Base-by-base conservation (phyloP, 1,284 basidiomycete genomes). In the Tausonia pullulans region DNA sequence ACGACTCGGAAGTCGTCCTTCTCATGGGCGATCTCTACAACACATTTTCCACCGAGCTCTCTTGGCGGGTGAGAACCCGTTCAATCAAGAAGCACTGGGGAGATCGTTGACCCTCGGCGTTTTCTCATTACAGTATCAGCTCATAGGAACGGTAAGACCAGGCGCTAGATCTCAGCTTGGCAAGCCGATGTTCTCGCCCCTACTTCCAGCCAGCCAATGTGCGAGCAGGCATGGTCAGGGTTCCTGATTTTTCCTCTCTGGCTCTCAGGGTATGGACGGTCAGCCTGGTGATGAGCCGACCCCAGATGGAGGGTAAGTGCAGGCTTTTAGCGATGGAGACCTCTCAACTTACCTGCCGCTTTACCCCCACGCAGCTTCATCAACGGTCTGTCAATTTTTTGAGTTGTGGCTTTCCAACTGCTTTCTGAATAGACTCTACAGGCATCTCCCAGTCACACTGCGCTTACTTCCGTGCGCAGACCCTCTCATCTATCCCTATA, bases 21-120 rank as follows among this genome's bases (percentile, higher is more conserved):
- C 53, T 72, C n/a, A 58, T 70, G 11, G 62, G 59, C 39, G 72
- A 73, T 67, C 44, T 72, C 45, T 73, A 71, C 63, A 73, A 73
- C 61, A 71, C 70, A 0, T 49, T 57, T 3, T 44, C 64, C 40
- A 43, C 54, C 0, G 69, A 65, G 8, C 51, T 71, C 3, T 16
- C 44, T 16, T 70, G 69, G 68, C 68, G 71, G n/a, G 67, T 51
- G 9, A 51, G 50, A n/a, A n/a, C 50, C 50, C 5, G 27, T 16
- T 51, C 5, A 16, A 11, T 51, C 14, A 11, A n/a, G 50, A 6
- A 51, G 9, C 50, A n/a, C 14, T 5, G 50, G 14, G 50, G 27
- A 27, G 27, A 27, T 27, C 27, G 8, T 16, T 51, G 50, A 51
- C 2, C 50, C 8, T 8, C 48, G 14, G 6, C 50, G 9, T 51